Conservation (phyloP, 768 basidiomycete genomes). For the Lentinula raphanica region DNA sequence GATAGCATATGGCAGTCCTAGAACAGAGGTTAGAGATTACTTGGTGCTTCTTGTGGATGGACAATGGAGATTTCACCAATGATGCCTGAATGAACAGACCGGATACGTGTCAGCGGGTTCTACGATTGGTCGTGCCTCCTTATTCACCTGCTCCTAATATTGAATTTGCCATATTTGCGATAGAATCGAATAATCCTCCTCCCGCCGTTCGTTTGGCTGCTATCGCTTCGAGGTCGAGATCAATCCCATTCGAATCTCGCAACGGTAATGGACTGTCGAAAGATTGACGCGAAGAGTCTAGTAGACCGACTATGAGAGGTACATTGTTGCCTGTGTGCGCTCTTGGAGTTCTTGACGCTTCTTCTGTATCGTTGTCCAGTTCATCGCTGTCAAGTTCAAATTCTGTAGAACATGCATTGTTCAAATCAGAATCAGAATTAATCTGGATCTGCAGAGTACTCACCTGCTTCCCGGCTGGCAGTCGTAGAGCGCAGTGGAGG, state of each 20-base stretch:
- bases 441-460: conserved; percentile 31
- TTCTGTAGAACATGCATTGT: conserved; percentile 45
- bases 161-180: conserved; percentile 94
- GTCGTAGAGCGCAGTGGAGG: conserved; percentile 68
- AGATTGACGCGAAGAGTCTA: conserved; percentile 61
- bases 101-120: conserved; percentile 11
- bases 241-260: conserved; percentile 25
- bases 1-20: conserved; percentile 91
- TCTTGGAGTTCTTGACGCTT: conserved; percentile 18
- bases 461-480: conserved; percentile 78
- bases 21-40: background rate
- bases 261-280: conserved; percentile 52
- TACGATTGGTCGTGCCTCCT: background rate
- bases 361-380: conserved; percentile 48
- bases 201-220: conserved; percentile 61
- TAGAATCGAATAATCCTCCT: conserved; percentile 72
- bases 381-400: conserved; percentile 85
- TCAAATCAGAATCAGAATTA: conserved; percentile 4
- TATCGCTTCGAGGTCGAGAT: conserved; percentile 68
- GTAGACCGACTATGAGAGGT: conserved; percentile 76
- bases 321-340: conserved; percentile 48
- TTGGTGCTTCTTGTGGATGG: conserved; percentile 11
- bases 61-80: conserved; percentile 46
- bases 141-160: conserved; percentile 84
- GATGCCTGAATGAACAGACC: conserved; percentile 43